These are phyloP conservation scores for Phytopythium montanum DNA, from an alignment of 352 stramenopile species.

Conservation along the genomic window DNA sequence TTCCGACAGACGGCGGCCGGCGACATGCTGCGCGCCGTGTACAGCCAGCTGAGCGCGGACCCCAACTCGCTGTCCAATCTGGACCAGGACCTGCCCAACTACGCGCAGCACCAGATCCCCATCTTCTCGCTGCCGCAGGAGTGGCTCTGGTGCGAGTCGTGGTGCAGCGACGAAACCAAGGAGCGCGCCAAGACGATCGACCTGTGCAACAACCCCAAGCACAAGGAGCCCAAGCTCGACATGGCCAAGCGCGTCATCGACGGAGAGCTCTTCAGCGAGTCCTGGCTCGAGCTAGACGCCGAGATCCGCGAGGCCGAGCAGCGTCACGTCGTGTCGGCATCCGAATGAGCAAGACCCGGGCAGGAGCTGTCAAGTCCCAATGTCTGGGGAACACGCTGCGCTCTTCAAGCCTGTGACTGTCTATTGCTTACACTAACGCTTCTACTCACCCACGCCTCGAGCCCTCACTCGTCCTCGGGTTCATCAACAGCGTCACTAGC, in stretches of 20 bases:
- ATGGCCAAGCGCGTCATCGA: slow-evolving; percentile 99
- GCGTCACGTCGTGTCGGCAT: not conserved
- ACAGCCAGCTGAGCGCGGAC: slow-evolving; percentile 97
- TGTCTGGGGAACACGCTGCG: not conserved
- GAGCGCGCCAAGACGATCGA: slow-evolving; percentile 98
- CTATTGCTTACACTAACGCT: not conserved
- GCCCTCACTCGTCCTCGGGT: not conserved
- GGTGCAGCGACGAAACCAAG: slow-evolving; percentile 99
- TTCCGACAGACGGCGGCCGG: slow-evolving; percentile 94
- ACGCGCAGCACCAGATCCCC: slow-evolving; percentile 92
- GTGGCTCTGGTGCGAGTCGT: slow-evolving; percentile 99
- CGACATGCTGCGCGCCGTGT: slow-evolving; percentile 95
- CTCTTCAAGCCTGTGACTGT: not conserved
- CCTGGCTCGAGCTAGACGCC: slow-evolving; percentile 98
- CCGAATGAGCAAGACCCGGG: not conserved
- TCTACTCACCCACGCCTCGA: not conserved
- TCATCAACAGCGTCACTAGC: not conserved
- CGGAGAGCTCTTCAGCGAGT: slow-evolving; percentile 96
- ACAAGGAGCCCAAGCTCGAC: slow-evolving; percentile 99
- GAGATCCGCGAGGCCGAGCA: slow-evolving; percentile 89
- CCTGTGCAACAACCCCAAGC: slow-evolving; percentile 99
- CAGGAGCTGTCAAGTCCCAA: not conserved
- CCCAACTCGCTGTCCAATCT: slow-evolving; percentile 98
- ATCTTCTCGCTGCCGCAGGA: slow-evolving; percentile 98
- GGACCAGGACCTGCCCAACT: slow-evolving; percentile 99